These are phyloP conservation scores for Botrytis fragariae DNA, from an alignment of 2,329 filamentous ascomycete species.

Conservation along the genomic window DNA sequence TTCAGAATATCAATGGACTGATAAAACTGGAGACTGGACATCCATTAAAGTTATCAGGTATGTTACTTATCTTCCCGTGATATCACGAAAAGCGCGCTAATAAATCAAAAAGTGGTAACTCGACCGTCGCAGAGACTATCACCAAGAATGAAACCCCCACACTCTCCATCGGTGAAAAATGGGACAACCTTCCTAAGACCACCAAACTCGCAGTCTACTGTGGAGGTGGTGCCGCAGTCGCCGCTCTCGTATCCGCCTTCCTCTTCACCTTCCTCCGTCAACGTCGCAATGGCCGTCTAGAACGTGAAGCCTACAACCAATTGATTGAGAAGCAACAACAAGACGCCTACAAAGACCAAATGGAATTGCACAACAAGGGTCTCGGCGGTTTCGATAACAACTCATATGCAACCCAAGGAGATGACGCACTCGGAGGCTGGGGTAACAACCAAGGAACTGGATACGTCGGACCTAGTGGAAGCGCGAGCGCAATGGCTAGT, in stretches of 20 bases:
- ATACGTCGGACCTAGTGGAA: constrained; percentile 12
- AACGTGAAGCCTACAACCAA: constrained; percentile 45
- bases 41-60: constrained; percentile 60
- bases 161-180: constrained; percentile 52
- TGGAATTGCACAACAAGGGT: constrained; percentile 36
- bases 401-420: constrained; percentile 29
- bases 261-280: constrained; percentile 56
- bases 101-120: constrained; percentile 50
- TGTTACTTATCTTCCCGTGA: constrained; percentile 36
- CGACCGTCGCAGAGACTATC: constrained; percentile 50
- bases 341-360: constrained; percentile 32
- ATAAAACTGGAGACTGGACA: constrained; percentile 58
- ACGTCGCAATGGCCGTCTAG: constrained; percentile 50
- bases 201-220: constrained; percentile 56
- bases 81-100: constrained; percentile 26
- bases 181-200: constrained; percentile 48
- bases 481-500: constrained; percentile 1
- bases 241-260: constrained; percentile 43
- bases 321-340: constrained; percentile 36
- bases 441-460: constrained; percentile 23
- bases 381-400: constrained; percentile 33
- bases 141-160: constrained; percentile 34
- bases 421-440: constrained; percentile 36
- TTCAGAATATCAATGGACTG: constrained; percentile 62
- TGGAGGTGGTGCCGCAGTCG: constrained; percentile 46